phyloP scores from a whole-genome alignment of 2,329 filamentous ascomycete species.

The Fusarium staphyleae region DNA sequence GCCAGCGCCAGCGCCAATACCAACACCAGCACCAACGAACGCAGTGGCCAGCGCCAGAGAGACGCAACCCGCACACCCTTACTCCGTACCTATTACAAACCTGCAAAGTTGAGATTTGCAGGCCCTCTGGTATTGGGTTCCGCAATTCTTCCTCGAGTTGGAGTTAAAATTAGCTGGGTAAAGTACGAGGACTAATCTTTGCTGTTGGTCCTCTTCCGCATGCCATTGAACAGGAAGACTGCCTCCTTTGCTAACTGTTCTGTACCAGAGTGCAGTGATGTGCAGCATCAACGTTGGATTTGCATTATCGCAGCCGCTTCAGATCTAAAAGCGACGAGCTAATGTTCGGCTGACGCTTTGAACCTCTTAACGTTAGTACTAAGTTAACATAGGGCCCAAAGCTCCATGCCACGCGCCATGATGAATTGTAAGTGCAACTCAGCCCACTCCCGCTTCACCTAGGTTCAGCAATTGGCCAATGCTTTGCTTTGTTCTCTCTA shows the following conservation, averaged over 20 bases:
- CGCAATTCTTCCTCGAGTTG: neutral
- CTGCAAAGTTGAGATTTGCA: conserved; percentile 19
- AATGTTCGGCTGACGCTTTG: conserved; percentile 31
- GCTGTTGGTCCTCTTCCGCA: conserved; percentile 9
- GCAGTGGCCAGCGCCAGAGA: conserved; percentile 8
- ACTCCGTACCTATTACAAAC: conserved; percentile 9
- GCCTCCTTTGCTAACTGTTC: neutral
- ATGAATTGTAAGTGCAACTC: conserved; percentile 29
- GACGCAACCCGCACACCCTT: conserved; percentile 16
- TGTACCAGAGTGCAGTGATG: conserved; percentile 16
- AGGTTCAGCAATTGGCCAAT: conserved; percentile 35
- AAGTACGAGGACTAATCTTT: conserved; percentile 9
- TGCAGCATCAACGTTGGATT: conserved; percentile 13
- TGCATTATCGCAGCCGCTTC: conserved; percentile 4
- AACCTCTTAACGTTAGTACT: too few species aligned
- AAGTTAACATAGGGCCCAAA: conserved; percentile 19
- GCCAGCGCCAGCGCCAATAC: conserved; percentile 4
- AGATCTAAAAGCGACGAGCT: conserved; percentile 24
- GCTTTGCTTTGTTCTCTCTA: conserved; percentile 19
- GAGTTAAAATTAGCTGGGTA: neutral
- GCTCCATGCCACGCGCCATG: conserved; percentile 35
- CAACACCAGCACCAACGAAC: conserved; percentile 16
- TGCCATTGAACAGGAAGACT: conserved; percentile 10
- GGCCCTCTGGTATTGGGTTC: conserved; percentile 21
- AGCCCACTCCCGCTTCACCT: conserved; percentile 32